Conservation (phyloP, 192 early-diverging fungal species). For the Podila epigama region DNA sequence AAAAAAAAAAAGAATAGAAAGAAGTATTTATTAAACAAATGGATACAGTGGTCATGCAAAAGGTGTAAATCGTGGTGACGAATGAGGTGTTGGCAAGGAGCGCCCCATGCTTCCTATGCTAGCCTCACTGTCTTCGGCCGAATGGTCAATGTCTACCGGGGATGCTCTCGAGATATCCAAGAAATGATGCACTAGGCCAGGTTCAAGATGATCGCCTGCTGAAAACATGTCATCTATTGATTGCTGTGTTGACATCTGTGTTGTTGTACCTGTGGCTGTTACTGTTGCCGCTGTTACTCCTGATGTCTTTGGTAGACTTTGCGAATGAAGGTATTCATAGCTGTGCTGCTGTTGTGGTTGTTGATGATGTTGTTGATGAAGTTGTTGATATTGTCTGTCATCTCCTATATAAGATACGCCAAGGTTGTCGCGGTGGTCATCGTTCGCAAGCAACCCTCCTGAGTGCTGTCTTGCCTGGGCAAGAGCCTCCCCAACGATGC, state of each 20-base stretch:
- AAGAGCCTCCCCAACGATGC: conserved; percentile 8
- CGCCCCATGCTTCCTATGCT: conserved; percentile 30
- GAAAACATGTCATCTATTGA: too few relatives aligned
- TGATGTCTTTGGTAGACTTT: neutral
- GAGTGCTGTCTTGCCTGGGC: neutral
- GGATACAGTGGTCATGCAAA: neutral
- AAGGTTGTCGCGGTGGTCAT: neutral
- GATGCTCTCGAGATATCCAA: neutral
- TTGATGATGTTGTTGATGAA: neutral
- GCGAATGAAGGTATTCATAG: neutral
- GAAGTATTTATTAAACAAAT: neutral
- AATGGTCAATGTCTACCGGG: conserved; percentile 2
- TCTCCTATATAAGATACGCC: neutral
- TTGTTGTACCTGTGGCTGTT: too few relatives aligned
- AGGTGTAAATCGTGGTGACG: conserved; percentile 20
- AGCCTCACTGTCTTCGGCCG: conserved; percentile 15
- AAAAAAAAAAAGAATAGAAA: neutral
- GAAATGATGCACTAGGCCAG: too few relatives aligned
- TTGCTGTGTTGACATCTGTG: too few relatives aligned
- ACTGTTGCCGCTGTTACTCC: too few relatives aligned
- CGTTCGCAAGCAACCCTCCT: neutral
- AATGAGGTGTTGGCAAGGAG: conserved; percentile 29
- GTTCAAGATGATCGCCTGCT: too few relatives aligned
- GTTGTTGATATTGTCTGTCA: neutral
- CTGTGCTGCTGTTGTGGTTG: neutral